A percentile compares a stretch with the other conserved stretches of the same genome.
Conservation (phyloP, 1,139 yeast species). For the Yamadazyma songkhlaensis region DNA sequence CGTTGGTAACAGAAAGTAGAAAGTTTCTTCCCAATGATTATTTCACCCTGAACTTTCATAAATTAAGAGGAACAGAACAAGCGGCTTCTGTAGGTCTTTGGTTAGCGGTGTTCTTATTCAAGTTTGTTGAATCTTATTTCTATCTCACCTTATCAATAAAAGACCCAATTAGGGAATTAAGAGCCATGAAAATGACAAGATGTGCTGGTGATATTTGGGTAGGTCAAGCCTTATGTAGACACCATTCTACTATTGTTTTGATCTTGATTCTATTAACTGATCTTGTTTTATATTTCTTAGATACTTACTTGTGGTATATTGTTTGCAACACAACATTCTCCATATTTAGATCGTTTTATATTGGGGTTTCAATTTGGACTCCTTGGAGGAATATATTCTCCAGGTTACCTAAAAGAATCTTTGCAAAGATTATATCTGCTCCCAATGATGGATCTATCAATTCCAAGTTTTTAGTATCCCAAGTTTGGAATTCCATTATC, state of each 20-base stretch:
- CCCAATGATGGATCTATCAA: slow-evolving; percentile 25
- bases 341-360: slow-evolving; percentile 44
- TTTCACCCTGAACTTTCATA: slow-evolving; percentile 37
- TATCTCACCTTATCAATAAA: slow-evolving; percentile 46
- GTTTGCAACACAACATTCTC: slow-evolving; percentile 53
- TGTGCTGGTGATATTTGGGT: slow-evolving; percentile 47
- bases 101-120: slow-evolving; percentile 44
- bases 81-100: slow-evolving; percentile 47
- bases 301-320: slow-evolving; percentile 56
- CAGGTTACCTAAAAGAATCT: slow-evolving; percentile 49
- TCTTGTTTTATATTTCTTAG: slow-evolving; percentile 47
- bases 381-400: slow-evolving; percentile 57
- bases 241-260: slow-evolving; percentile 41
- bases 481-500: slow-evolving; percentile 40
- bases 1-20: slow-evolving; percentile 17
- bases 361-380: slow-evolving; percentile 56
- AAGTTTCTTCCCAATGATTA: slow-evolving; percentile 30
- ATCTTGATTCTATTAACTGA: slow-evolving; percentile 38
- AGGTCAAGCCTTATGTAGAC: slow-evolving; percentile 36
- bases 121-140: slow-evolving; percentile 50
- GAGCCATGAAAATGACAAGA: slow-evolving; percentile 33
- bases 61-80: slow-evolving; percentile 34
- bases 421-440: slow-evolving; percentile 40
- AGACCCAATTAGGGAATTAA: slow-evolving; percentile 49
- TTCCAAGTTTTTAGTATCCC: slow-evolving; percentile 40